Evolutionary conservation across 176 grass and related monocot genomes (phyloP), one percentile per base, ranked within the genome.

Genomic region (Rhynchospora tenuis): DNA sequence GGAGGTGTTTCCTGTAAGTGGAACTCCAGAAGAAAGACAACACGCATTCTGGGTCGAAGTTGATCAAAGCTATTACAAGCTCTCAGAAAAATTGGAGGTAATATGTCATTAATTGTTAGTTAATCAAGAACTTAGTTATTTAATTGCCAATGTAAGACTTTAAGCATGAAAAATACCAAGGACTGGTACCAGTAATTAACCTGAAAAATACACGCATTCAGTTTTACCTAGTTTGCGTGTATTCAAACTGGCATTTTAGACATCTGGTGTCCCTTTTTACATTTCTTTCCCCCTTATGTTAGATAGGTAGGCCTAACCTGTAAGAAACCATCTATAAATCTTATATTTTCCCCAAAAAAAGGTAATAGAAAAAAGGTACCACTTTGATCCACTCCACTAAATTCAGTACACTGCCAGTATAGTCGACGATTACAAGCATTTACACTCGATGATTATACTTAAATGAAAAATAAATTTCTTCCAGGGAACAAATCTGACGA

Each of bases 21-120:
- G 86, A 59, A 72, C 75, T 45, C 91, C 88, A 11, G 86, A 93
- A 80, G 80, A 68, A 1, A 75, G 86, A 59, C 10, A 38, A 3
- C 88, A 90, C 65, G 86, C 45, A 56, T 64, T 93, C 38, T 93
- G 91, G 91, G 65, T 88, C 31, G 28, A 78, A 11, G 88, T 86
- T 14, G 80, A 84, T 70, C 67, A 42, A 47, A 29, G 20, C 15
- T 93, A 90, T 75, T 88, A 84, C 46, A 9, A 58, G 5, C 74
- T 88, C 50, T 19, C 76, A 38, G 5, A 81, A 42, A 89, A 85
- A 15, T 46, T 89, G 28, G 64, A 85, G 83, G 65, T 80, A 4
- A 44, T 13, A 64, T 42, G 11, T 52, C 33, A 38, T 38, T 38
- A 38, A 38, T 38, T 45, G 4, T 26, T 22, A 2, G 56, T 22